Percentiles rank a stretch among this genome's conserved stretches.
Evolutionary conservation across 2,329 filamentous ascomycete species (phyloP).

Genomic region (Clonostachys chloroleuca): DNA sequence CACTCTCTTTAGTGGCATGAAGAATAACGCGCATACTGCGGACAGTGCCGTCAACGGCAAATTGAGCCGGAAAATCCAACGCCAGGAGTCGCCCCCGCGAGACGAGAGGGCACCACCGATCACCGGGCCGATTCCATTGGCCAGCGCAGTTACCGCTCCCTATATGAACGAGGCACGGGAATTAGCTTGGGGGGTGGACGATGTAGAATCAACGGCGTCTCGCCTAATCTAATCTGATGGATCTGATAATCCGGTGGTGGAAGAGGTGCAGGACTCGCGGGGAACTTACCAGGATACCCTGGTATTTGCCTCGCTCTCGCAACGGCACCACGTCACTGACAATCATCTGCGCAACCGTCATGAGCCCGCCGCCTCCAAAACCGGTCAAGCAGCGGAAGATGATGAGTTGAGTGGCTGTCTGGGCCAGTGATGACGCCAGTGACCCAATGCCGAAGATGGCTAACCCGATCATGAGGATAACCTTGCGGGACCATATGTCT

Average conservation of each 20-base stretch:
- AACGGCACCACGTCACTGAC: conserved; percentile 68
- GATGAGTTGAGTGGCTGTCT: conserved; percentile 30
- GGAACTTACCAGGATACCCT: conserved; percentile 46
- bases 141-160: conserved; percentile 45
- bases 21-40: conserved; percentile 41
- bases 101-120: conserved; percentile 47
- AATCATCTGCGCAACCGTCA: conserved; percentile 64
- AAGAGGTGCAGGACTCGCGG: neutral
- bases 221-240: neutral
- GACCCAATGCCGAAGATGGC: conserved; percentile 48
- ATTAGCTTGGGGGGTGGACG: no score
- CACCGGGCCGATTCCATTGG: conserved; percentile 49
- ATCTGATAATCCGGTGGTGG: neutral
- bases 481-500: conserved; percentile 56
- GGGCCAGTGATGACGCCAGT: conserved; percentile 33
- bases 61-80: conserved; percentile 51
- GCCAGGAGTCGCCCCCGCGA: conserved; percentile 37
- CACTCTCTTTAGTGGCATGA: conserved; percentile 52
- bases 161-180: conserved; percentile 2
- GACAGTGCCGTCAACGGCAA: conserved; percentile 44
- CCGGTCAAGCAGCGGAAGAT: conserved; percentile 34
- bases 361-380: conserved; percentile 69
- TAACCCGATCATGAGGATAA: conserved; percentile 42
- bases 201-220: no score
- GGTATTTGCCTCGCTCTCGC: conserved; percentile 67